Conservation (phyloP, 805 yeast species). For the Candida ficus region DNA sequence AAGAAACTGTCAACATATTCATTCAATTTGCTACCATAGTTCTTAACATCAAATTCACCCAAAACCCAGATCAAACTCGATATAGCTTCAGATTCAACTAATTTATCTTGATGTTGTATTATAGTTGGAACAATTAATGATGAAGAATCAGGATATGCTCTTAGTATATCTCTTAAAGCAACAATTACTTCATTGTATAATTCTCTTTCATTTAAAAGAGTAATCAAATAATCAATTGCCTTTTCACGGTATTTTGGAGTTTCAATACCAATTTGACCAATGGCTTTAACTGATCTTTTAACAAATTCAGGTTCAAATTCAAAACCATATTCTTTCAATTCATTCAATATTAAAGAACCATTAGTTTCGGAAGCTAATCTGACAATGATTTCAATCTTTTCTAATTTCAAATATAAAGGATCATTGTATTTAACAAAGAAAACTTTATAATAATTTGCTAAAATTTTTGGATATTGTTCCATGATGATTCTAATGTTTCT, state of each 20-base stretch:
- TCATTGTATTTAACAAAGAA: conserved; percentile 87
- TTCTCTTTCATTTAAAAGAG: conserved; percentile 56
- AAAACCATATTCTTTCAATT: conserved; percentile 75
- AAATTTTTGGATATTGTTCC: conserved; percentile 79
- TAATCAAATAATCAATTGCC: conserved; percentile 56
- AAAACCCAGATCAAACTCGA: conserved; percentile 60
- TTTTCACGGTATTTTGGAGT: conserved; percentile 45
- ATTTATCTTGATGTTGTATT: conserved; percentile 40
- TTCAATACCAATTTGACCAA: conserved; percentile 70
- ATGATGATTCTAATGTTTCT: conserved; percentile 85
- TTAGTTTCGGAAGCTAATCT: conserved; percentile 61
- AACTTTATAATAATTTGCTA: conserved; percentile 76
- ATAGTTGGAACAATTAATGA: conserved; percentile 52
- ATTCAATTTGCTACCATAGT: conserved; percentile 41
- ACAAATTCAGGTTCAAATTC: conserved; percentile 83
- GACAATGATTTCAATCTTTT: conserved; percentile 69
- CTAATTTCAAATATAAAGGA: conserved; percentile 72
- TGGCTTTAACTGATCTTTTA: conserved; percentile 55
- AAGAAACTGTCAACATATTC: conserved; percentile 45
- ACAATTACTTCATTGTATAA: conserved; percentile 59
- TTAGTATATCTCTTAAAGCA: conserved; percentile 58
- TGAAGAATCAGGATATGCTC: conserved; percentile 54
- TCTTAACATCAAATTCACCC: conserved; percentile 64
- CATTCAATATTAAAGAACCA: conserved; percentile 55
- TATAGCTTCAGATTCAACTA: conserved; percentile 46